Evolutionary conservation across 139 green algal genomes (phyloP).

Genomic region (Nannochloris sp.): DNA sequence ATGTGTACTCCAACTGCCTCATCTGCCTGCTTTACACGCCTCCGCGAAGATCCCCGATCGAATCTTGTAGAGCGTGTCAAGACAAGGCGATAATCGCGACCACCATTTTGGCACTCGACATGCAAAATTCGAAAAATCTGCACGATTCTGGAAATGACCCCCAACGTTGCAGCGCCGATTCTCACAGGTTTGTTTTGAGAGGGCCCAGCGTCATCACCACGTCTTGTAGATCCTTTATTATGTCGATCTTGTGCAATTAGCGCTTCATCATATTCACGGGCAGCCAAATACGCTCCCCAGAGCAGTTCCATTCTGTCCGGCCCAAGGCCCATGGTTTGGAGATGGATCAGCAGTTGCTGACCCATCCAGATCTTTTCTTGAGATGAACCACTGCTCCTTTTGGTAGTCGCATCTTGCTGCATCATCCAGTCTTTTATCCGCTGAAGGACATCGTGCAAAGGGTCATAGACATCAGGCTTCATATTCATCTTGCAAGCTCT

Average conservation of each 20-base stretch:
- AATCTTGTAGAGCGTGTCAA: conserved; percentile 19
- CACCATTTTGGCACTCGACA: conserved; percentile 26
- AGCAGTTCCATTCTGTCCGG: conserved; percentile 22
- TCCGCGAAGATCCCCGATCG: not conserved
- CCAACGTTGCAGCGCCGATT: conserved; percentile 37
- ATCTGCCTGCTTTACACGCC: not conserved
- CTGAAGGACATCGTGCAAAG: conserved; percentile 22
- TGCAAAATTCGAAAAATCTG: conserved; percentile 60
- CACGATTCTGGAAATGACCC: conserved; percentile 51
- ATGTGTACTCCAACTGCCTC: not conserved
- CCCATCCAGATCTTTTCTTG: conserved; percentile 6
- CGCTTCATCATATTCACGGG: conserved; percentile 35
- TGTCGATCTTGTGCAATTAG: conserved; percentile 20
- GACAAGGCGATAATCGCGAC: conserved; percentile 51
- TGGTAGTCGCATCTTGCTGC: not conserved
- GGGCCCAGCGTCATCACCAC: not conserved
- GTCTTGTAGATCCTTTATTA: not conserved
- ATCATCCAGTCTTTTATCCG: not conserved
- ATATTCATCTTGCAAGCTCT: conserved; percentile 22
- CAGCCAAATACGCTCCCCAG: conserved; percentile 32
- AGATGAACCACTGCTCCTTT: conserved; percentile 1
- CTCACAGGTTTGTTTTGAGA: not conserved
- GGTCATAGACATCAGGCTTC: conserved; percentile 36
- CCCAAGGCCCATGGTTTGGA: conserved; percentile 24
- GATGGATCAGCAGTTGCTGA: conserved; percentile 26